Evolutionary conservation across 768 basidiomycete species (phyloP), one percentile per base, ranked within the genome.

Genomic region (Daedalea quercina): DNA sequence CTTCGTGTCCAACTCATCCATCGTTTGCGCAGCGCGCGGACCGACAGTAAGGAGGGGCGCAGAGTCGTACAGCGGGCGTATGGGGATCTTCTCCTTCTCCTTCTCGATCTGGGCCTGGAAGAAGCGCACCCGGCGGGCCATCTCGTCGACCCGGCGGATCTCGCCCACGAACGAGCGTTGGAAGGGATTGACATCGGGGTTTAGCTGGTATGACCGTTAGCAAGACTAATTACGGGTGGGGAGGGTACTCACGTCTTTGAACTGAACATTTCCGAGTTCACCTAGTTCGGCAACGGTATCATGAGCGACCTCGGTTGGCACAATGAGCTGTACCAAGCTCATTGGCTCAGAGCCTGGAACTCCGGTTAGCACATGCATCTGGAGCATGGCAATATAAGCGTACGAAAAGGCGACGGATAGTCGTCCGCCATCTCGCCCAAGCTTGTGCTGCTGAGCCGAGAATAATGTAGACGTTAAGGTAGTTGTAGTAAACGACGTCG

Each of bases 151-250:
- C 57, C 90, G 85, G 34, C 96, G 85, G 58, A 99, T 92, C 68
- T 96, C 94, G 33, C 89, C 91, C 55, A 96, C 91, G 69, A 95
- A 99, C 4, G 94, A 94, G 57, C 96, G 90, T 76, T 99, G 95
- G 75, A 98, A 99, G 17, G 95, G 90, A 69, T 95, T 97, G 61
- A 97, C 84, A 56, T 81, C 82, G 12, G 94, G 91, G 70, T 98
- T 98, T 60, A 98, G 44, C 50, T 42, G n/a, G 20, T 20, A 3
- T 20, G 25, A 22, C 25, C 17, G 20, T 40, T 52, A 56, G 59
- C 52, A 37, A 4, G 37, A 35, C 6, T 50, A 7, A 11, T 28
- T 3, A 11, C 22, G 11, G 22, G 28, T 12, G 43, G 24, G 48
- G 24, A 35, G 44, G 26, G 17, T 46, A 69, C 88, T 60, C 61